Evolutionary conservation across 108 stramenopile species (phyloP).

Genomic region (Craspedostauros australis): DNA sequence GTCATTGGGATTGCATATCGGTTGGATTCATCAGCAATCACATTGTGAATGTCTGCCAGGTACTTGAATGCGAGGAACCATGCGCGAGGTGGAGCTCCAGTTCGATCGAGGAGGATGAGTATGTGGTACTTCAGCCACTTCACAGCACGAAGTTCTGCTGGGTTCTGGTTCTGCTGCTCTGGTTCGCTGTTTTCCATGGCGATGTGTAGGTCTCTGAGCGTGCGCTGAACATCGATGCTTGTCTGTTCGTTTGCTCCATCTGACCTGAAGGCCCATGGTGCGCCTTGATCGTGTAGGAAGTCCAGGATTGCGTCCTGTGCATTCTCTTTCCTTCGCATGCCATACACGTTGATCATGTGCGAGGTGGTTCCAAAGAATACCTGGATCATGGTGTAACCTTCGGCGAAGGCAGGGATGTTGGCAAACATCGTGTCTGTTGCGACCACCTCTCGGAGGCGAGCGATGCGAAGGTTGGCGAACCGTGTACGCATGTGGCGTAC

Average conservation of each 20-base stretch:
- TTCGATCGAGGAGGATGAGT: conserved; percentile 16
- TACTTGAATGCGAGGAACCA: conserved; percentile 18
- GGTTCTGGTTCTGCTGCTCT: conserved; percentile 25
- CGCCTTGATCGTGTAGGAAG: no score
- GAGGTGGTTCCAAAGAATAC: conserved; percentile 3
- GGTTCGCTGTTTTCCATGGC: no score
- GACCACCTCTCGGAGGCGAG: conserved; percentile 6
- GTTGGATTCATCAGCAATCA: conserved; percentile 2
- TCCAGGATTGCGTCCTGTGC: no score
- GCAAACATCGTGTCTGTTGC: conserved; percentile 12
- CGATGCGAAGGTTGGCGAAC: background rate
- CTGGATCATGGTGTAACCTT: conserved; percentile 3
- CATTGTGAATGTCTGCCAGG: conserved; percentile 7
- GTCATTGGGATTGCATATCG: conserved; percentile 6
- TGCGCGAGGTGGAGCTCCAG: conserved; percentile 8
- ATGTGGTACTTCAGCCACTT: conserved; percentile 4
- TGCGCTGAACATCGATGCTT: no score
- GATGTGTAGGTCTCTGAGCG: no score
- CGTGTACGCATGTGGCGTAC: background rate
- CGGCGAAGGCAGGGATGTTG: background rate
- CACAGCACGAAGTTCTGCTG: conserved; percentile 15
- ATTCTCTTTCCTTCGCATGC: no score
- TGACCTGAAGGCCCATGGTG: no score
- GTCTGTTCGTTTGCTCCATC: no score
- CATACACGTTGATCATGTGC: conserved; percentile 3